These are phyloP conservation scores for Penicillium odoratum DNA, from an alignment of 495 filamentous ascomycete species.

Conservation along the genomic window DNA sequence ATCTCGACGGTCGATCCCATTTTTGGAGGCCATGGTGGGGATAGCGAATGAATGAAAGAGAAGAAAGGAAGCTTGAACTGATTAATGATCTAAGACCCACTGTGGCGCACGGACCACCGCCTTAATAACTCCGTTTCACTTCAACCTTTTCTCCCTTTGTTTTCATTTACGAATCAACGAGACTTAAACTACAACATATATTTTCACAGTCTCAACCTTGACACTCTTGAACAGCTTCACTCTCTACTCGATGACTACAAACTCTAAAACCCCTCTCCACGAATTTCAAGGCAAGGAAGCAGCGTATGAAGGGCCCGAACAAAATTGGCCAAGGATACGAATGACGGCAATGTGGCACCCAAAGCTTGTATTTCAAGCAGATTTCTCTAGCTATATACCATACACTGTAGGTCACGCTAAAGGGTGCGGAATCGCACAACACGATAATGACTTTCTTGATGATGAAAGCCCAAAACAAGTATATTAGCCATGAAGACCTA, in stretches of 20 bases:
- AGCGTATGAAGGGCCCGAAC: no score
- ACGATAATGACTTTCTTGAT: slow-evolving; percentile 71
- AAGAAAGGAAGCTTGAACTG: slow-evolving; percentile 5
- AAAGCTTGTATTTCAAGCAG: slow-evolving; percentile 54
- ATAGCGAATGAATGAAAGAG: slow-evolving; percentile 7
- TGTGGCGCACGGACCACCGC: slow-evolving; percentile 22
- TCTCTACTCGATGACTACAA: no score
- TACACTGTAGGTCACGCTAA: slow-evolving; percentile 51
- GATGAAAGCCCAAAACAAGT: slow-evolving; percentile 58
- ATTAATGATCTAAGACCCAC: slow-evolving; percentile 20
- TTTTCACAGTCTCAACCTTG: no score
- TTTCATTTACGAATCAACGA: no score
- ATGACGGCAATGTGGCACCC: no score
- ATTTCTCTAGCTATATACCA: slow-evolving; percentile 54
- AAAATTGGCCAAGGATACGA: no score
- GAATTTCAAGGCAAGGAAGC: no score
- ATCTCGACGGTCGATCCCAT: slow-evolving; percentile 42
- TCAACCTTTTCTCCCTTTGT: slow-evolving; percentile 14
- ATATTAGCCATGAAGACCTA: slow-evolving; percentile 59
- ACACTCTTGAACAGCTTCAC: no score
- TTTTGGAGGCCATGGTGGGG: slow-evolving; percentile 37
- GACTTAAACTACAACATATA: no score
- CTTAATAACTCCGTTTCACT: not conserved
- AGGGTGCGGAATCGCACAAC: slow-evolving; percentile 72
- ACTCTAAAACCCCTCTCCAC: no score